Evolutionary conservation across 2,329 filamentous ascomycete species (phyloP), one percentile per base, ranked within the genome.

Genomic region (Trichoderma brevicompactum): DNA sequence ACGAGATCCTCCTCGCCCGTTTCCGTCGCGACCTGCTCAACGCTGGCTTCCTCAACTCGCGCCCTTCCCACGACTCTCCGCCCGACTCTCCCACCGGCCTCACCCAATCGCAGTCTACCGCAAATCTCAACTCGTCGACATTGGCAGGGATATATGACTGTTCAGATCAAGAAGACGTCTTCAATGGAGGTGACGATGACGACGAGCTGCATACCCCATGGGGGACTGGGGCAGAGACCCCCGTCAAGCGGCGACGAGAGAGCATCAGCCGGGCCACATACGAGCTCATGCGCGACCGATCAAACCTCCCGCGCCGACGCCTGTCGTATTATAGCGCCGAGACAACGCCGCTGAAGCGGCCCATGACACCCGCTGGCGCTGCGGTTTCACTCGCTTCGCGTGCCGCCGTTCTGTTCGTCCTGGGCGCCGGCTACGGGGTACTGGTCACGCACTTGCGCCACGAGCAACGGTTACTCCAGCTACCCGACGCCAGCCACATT

Each of bases 61-160:
- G 46, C 19, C 83, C 50, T 1, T 41, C 56, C 17, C 17, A 82
- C 69, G 87, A 84, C 34, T 56, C 67, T 23, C 67, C 72, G 5
- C 69, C 74, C 50, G 72, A 76, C 36, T 70, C 72, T 2, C 46
- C 56, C 38, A 44, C 72, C 54, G 79, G 84, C 59, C 81, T 87
- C 69, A 89, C 85, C 73, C 87, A 92, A 66, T 91, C 89, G 28
- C 87, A 90, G 69, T 97, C 92, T 9, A 86, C 92, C 65, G 81
- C 93, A 73, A 96, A 97, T 75, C 84, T 99, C 67, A 97, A 92
- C 4, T 89, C 91, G 9, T 94, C 92, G 2, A 97, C 95, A 0
- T 85, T 99, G 5, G 91, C 90, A 70, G 94, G 95, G 63, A 99
- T 99, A 72, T 99, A 96, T 81, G 89, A 88, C 10, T 88, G 87